Evolutionary conservation across 805 yeast genomes (phyloP), one percentile per base, ranked within the genome.

Genomic region (Phaffomyces opuntiae): DNA sequence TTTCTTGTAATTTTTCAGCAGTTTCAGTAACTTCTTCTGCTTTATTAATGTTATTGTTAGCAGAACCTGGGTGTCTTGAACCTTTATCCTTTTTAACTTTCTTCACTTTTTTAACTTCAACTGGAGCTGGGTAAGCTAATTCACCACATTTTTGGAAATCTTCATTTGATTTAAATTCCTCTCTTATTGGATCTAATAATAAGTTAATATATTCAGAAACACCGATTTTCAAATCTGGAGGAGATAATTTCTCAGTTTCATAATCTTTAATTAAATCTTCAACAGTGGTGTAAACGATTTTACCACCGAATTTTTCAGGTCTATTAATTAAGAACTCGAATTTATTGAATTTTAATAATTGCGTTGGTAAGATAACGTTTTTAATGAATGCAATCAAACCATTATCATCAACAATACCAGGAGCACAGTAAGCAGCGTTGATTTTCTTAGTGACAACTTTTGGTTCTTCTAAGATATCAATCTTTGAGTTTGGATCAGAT

Each of bases 221-320:
- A 66, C 99, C 99, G 5, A 82, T 67, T 67, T 93, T 93, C 66
- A 93, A 81, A 66, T 93, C 99, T 29, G 88, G 93, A 29, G 99
- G 98, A 34, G 93, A 77, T 57, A 93, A 75, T 62, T 78, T 78
- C 63, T 84, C 86, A 29, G 75, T 73, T 39, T 76, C 82, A 68
- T 75, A 93, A 55, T 84, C 96, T 34, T 69, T 68, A 62, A 83
- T 83, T 59, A 93, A 70, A 35, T 78, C 76, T 17, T 78, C 89
- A 54, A 87, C 71, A 17, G 86, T 72, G 37, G 61, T 62, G 76
- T 79, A 93, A 40, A 82, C 72, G 47, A 93, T 73, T 54, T 95
- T 83, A 43, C 99, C 99, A 55, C 99, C 99, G 65, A 87, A 93
- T 68, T 93, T 83, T 65, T 93, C 99, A 40, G 97, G 97, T 69